Evolutionary conservation across 768 basidiomycete species (phyloP).

Genomic region (Hemileccinum rubropunctum): DNA sequence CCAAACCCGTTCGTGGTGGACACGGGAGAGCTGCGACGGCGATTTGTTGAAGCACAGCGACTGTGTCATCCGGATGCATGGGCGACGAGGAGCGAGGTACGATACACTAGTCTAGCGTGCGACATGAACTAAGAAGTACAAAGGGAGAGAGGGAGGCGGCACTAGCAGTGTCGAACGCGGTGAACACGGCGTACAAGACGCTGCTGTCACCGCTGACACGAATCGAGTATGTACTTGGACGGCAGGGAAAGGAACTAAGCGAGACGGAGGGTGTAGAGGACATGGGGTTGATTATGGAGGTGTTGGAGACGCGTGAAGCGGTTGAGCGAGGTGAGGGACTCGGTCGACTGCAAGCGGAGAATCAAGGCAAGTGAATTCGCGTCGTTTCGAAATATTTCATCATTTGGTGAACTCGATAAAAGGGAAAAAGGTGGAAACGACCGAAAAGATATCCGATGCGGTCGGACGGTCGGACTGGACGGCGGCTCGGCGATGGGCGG

Average conservation of each 20-base stretch:
- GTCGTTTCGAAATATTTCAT: no score
- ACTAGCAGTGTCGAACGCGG: slow-evolving; percentile 54
- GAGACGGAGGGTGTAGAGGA: slow-evolving; percentile 78
- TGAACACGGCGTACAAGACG: slow-evolving; percentile 82
- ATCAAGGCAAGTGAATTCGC: slow-evolving; percentile 58
- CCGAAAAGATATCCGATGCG: slow-evolving; percentile 44
- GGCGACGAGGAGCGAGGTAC: slow-evolving; percentile 62
- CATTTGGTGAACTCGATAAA: no score
- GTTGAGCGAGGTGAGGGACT: slow-evolving; percentile 62
- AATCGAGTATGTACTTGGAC: slow-evolving; percentile 75
- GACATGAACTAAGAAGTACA: slow-evolving; percentile 9
- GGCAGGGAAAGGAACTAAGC: slow-evolving; percentile 52
- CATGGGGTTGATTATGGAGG: slow-evolving; percentile 63
- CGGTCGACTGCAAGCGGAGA: slow-evolving; percentile 48
- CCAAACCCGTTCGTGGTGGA: slow-evolving; percentile 76
- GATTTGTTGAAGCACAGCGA: slow-evolving; percentile 71
- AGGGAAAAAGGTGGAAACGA: slow-evolving; percentile 49
- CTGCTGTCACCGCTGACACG: slow-evolving; percentile 72
- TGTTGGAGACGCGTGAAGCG: slow-evolving; percentile 77
- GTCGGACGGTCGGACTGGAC: slow-evolving; percentile 56
- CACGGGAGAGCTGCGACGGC: slow-evolving; percentile 51
- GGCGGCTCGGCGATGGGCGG: slow-evolving; percentile 53
- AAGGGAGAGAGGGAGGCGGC: slow-evolving; percentile 26
- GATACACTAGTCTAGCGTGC: slow-evolving; percentile 9
- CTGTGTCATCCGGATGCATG: slow-evolving; percentile 87